A percentile compares a stretch with the other conserved stretches of the same genome.
phyloP scores from a whole-genome alignment of 2,329 filamentous ascomycete species.

The Monilinia fructigena region DNA sequence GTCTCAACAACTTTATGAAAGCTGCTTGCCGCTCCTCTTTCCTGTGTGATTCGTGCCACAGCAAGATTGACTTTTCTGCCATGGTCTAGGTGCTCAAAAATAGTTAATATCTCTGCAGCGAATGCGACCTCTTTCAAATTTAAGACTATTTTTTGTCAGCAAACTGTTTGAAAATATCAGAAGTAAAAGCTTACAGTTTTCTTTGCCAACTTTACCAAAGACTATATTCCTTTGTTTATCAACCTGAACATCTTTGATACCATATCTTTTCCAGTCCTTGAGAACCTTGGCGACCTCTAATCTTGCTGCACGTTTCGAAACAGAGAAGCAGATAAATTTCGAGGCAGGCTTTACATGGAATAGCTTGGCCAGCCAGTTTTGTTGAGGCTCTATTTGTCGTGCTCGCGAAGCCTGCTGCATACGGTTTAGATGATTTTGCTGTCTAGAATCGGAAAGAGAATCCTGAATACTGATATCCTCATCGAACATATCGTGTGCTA shows the following conservation, averaged over 20 bases:
- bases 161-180: neutral
- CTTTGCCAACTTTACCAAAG: constrained; percentile 70
- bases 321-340: constrained; percentile 70
- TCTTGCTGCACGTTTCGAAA: constrained; percentile 69
- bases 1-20: constrained; percentile 82
- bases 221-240: constrained; percentile 79
- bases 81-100: constrained; percentile 59
- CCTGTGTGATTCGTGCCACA: constrained; percentile 83
- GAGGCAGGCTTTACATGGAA: constrained; percentile 85
- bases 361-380: constrained; percentile 86
- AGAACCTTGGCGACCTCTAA: constrained; percentile 75
- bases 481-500: constrained; percentile 35
- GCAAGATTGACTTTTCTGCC: constrained; percentile 73
- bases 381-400: constrained; percentile 61
- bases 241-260: constrained; percentile 75
- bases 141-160: constrained; percentile 55
- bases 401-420: constrained; percentile 13
- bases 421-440: constrained; percentile 27
- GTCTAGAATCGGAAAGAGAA: constrained; percentile 31
- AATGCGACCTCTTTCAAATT: constrained; percentile 86
- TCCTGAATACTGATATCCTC: constrained; percentile 34
- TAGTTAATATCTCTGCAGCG: constrained; percentile 81
- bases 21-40: constrained; percentile 85
- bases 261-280: constrained; percentile 57
- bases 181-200: constrained; percentile 66